Evolutionary conservation across 352 stramenopile genomes (phyloP), one percentile per base, ranked within the genome.

Genomic region (Globisporangium spiculum): DNA sequence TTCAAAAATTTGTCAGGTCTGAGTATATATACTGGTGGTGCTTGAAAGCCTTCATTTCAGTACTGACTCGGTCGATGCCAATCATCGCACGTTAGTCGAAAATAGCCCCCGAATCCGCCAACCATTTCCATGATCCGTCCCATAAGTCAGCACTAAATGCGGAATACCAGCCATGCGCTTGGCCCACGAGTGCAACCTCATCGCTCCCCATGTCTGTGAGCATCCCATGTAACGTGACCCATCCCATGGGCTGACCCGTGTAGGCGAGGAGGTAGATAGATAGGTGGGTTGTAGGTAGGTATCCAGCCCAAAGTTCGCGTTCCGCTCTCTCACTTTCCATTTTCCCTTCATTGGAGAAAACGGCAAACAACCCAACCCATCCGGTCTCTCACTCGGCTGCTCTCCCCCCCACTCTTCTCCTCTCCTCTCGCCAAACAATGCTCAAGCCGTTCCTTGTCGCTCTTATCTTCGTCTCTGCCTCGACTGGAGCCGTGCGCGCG

Each of bases 371-470:
- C 20, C 41, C 41, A 50, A 50, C 5, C 38, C 38, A 46, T 46
- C 41, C 14, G 16, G 41, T 50, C 16, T n/a, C 41, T 48, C 41
- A 46, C 38, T 46, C 38, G 4, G 3, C 38, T 46, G 4, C 7
- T 50, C 16, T 50, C 4, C 41, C 5, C 5, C 2, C 41, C 1
- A 7, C 16, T 7, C 41, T n/a, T 48, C 62, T 61, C n/a, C 34
- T 36, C 16, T 22, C 14, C n/a, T 38, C 52, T 16, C 18, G 26
- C 30, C 26, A 58, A 48, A 16, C 41, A 50, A 50, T 68, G 63
- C 41, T 63, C 53, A 68, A 68, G 63, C 32, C 38, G 10, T 32
- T 68, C 46, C 34, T 68, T 38, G 54, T 54, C 24, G 38, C 55
- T 27, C 34, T 68, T 34, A 24, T 68, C 24, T 8, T 68, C 36